Evolutionary conservation across 2,329 filamentous ascomycete species (phyloP), one percentile per base, ranked within the genome.

Genomic region (Colletotrichum higginsianum): DNA sequence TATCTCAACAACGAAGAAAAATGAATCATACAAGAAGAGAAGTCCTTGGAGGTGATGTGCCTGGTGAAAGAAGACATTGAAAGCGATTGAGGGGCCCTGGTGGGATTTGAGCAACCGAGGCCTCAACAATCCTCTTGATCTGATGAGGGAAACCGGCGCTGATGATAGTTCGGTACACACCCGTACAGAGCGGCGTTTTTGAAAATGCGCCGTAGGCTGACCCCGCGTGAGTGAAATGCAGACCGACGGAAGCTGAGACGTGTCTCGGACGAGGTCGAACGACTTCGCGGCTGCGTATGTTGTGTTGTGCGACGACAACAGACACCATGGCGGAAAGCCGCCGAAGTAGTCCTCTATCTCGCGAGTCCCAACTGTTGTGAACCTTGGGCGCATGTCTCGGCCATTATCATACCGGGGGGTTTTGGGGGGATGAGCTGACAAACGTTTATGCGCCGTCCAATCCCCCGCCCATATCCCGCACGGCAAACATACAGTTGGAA

Each of bases 321-420:
- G 13, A 9, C 6, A 6, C 9, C 9, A 21, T 40, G 13, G 58
- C 42, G 18, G 23, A n/a, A 47, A 35, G 2, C 9, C 6, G 15
- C 16, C 4, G 5, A 49, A n/a, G 69, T 71, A 68, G 26, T 15
- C 13, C 2, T 47, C 35, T 68, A 71, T 52, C 46, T 57, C 7
- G 4, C 7, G 4, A 47, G 46, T 16, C 69, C 65, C 69, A 68
- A 71, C 65, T 49, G 46, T 68, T 68, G 65, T 53, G 52, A 71
- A 63, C 64, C 49, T 49, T 60, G 57, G 38, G 46, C n/a, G 13
- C 21, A 21, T 60, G 16, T 49, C 35, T 35, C 49, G 52, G 65
- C 12, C n/a, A 53, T 61, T 21, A 56, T 30, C 47, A 30, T 42
- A 40, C 62, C 30, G 53, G 44, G 44, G 21, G 40, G 26, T 6